Evolutionary conservation across 768 basidiomycete genomes (phyloP).

Genomic region (Kwoniella pini): DNA sequence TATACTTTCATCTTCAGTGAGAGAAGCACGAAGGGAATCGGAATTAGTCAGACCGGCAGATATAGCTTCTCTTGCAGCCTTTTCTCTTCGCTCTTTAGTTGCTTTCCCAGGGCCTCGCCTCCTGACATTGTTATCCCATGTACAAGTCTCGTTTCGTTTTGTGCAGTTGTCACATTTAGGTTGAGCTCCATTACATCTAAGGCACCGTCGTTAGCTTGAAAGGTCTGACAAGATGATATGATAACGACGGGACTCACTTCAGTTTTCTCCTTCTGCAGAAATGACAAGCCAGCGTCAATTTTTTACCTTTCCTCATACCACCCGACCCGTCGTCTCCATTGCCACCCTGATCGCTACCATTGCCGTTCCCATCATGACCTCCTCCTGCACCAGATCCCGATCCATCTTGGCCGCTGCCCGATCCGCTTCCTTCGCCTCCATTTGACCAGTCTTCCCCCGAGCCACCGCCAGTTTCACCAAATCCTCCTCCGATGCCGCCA

Average conservation of each 20-base stretch:
- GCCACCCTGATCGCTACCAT: conserved; percentile 6
- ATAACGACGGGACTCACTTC: conserved; percentile 43
- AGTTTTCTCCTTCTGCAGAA: conserved; percentile 56
- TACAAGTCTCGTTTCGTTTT: conserved; percentile 47
- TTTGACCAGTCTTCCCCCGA: background rate
- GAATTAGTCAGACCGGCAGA: conserved; percentile 30
- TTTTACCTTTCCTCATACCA: conserved; percentile 21
- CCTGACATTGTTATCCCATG: conserved; percentile 52
- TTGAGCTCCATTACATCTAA: conserved; percentile 52
- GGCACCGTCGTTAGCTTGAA: background rate
- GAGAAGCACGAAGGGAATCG: conserved; percentile 4
- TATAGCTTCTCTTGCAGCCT: conserved; percentile 36
- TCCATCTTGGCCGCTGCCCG: conserved; percentile 1
- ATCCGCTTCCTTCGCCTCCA: conserved; percentile 2
- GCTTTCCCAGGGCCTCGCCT: conserved; percentile 56
- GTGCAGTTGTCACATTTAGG: conserved; percentile 53
- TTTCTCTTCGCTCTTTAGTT: conserved; percentile 48
- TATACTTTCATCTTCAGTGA: background rate
- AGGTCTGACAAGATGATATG: too few relatives aligned
- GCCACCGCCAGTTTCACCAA: background rate
- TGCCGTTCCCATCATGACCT: conserved; percentile 9
- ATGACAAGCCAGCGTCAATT: conserved; percentile 53
- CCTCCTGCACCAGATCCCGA: conserved; percentile 4
- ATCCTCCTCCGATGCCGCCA: conserved; percentile 11
- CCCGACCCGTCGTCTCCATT: conserved; percentile 4